Conservation (phyloP, 805 yeast genomes). For the Candida ficus region DNA sequence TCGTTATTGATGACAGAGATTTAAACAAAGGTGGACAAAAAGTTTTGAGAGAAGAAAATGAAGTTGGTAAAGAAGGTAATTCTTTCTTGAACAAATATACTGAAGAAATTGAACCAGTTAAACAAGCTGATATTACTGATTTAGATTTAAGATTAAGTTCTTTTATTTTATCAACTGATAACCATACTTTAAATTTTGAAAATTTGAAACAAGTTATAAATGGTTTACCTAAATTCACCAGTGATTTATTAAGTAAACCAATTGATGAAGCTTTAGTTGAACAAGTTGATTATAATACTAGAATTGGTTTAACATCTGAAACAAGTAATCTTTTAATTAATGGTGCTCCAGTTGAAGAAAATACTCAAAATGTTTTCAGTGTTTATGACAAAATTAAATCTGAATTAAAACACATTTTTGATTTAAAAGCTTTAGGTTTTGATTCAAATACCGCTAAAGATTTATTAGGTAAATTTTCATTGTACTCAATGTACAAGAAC, state of each 20-base stretch:
- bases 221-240: constrained; percentile 53
- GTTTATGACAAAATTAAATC: constrained; percentile 34
- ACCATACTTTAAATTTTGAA: constrained; percentile 29
- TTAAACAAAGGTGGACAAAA: constrained; percentile 24
- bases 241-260: constrained; percentile 21
- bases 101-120: constrained; percentile 29
- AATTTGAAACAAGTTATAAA: constrained; percentile 35
- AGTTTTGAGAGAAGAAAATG: constrained; percentile 11
- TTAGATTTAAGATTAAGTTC: constrained; percentile 39
- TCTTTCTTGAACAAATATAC: constrained; percentile 20
- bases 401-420: constrained; percentile 28
- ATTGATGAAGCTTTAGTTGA: constrained; percentile 23
- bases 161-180: constrained; percentile 18
- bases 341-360: constrained; percentile 54
- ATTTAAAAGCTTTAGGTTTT: constrained; percentile 29
- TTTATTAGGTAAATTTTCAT: constrained; percentile 37
- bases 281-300: constrained; percentile 28
- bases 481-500: constrained; percentile 20
- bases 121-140: constrained; percentile 28
- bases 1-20: constrained; percentile 59
- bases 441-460: constrained; percentile 29
- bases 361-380: constrained; percentile 38
- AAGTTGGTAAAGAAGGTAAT: background rate
- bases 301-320: constrained; percentile 34
- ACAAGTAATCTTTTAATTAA: constrained; percentile 57